phyloP scores from a whole-genome alignment of 139 green algal genomes.

The Picochlorum sp. region DNA sequence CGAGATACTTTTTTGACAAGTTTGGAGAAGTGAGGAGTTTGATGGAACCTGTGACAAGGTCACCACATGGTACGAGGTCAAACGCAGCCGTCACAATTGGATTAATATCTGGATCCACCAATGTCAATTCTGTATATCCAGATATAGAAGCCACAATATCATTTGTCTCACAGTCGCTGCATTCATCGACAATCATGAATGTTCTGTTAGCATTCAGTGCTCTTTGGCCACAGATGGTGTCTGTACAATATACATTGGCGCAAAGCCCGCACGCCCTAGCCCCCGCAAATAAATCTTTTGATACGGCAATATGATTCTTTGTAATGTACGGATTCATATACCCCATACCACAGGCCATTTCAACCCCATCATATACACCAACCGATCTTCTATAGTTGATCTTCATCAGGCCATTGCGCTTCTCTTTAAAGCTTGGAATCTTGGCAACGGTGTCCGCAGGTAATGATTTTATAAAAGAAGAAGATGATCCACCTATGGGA shows the following conservation, averaged over 20 bases:
- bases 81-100: conserved; percentile 9
- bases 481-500: too few species aligned
- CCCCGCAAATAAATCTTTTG: background rate
- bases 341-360: conserved; percentile 22
- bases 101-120: conserved; percentile 11
- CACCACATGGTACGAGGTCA: conserved; percentile 6
- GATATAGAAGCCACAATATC: conserved; percentile 8
- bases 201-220: background rate
- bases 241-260: conserved; percentile 17
- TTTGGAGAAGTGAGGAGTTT: background rate
- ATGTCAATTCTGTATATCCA: conserved; percentile 7
- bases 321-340: conserved; percentile 23
- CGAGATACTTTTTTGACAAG: conserved; percentile 4
- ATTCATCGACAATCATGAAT: conserved; percentile 22
- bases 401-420: conserved; percentile 2
- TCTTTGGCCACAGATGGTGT: conserved; percentile 7
- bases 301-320: conserved; percentile 22
- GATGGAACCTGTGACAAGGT: conserved; percentile 19
- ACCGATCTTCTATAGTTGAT: conserved; percentile 10
- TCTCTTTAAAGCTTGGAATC: background rate
- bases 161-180: conserved; percentile 13
- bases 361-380: conserved; percentile 9
- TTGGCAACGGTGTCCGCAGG: background rate
- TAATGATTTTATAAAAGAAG: too few species aligned
- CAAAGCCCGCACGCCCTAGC: conserved; percentile 19